Percentiles rank a stretch among this genome's conserved stretches.
Evolutionary conservation across 2,329 filamentous ascomycete species (phyloP).

Genomic region (Catunica adiposa): DNA sequence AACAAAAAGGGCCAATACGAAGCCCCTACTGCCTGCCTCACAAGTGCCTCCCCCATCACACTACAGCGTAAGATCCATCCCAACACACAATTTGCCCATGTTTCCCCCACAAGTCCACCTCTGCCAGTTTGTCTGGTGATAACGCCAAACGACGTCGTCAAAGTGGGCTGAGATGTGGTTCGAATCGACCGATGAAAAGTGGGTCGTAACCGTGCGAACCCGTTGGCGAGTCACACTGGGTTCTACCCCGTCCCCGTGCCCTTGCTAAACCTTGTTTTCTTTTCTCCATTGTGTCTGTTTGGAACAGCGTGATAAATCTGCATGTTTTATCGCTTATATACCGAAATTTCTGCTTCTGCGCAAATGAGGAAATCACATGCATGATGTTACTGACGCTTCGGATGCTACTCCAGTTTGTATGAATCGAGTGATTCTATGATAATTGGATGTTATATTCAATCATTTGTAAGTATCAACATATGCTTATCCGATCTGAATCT

Average conservation of each 20-base stretch:
- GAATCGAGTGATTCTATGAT: too few relatives aligned
- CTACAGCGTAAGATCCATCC: background rate
- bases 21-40: background rate
- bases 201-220: constrained; percentile 11
- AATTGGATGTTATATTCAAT: background rate
- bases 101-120: background rate
- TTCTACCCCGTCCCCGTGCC: background rate
- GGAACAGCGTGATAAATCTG: background rate
- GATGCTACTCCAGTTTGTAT: too few relatives aligned
- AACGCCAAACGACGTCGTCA: constrained; percentile 12
- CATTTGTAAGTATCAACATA: background rate
- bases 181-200: constrained; percentile 15
- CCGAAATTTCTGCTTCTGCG: too few relatives aligned
- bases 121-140: constrained; percentile 7
- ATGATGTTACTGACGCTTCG: too few relatives aligned
- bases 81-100: background rate
- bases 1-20: too few relatives aligned
- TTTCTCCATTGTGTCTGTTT: background rate
- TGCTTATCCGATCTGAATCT: too few relatives aligned
- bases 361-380: too few relatives aligned
- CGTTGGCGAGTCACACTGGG: constrained; percentile 6
- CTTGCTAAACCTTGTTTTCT: background rate
- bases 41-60: background rate
- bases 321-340: too few relatives aligned
- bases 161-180: constrained; percentile 14